Base-by-base conservation (phyloP, 169 alveolate genomes). In the Plasmodium adleri region DNA sequence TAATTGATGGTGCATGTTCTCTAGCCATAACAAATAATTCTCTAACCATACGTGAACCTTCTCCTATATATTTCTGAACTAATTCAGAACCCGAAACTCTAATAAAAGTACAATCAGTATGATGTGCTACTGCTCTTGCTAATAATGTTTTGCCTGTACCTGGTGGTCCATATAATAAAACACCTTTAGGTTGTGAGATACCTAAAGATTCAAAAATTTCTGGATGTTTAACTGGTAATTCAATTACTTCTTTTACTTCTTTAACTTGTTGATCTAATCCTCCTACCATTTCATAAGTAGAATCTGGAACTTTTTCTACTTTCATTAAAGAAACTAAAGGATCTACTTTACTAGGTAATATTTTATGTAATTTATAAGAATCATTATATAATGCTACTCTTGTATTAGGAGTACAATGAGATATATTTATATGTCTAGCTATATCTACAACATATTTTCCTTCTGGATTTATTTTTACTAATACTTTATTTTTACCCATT, bases 81-180 rank as follows among this genome's bases (percentile, higher is more conserved):
- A 99, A 94, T 88, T 99, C 99, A 58, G 99, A 96, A 17, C 99
- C 99, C 22, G 99, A 97, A 58, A 99, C 99, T 72, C 99, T 94
- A 17, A 99, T 99, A 96, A 99, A 99, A 74, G 99, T 95, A 43
- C 99, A 98, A 90, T 99, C 99, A 12, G 99, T 99, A 71, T 99
- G 98, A 93, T 99, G 99, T 43, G 99, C 99, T 62, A 98, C 99
- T 1, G 99, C 99, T 76, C 99, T 96, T 2, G 99, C 99, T n/a
- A 99, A 95, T 60, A 98, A 93, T 7, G 99, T 98, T 80, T 98
- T 98, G 24, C 99, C 99, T 32, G 95, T 94, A 22, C 94, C 94
- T 62, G 95, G 94, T 0, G 97, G 98, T 0, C 97, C 97, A 94
- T 96, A 97, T 32, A 97, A 94, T 64, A 96, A 74, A 3, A 97